Percentiles rank a stretch among this genome's conserved stretches.
phyloP scores from a whole-genome alignment of 2,329 filamentous ascomycete genomes.

The Pseudogymnoascus sp. region DNA sequence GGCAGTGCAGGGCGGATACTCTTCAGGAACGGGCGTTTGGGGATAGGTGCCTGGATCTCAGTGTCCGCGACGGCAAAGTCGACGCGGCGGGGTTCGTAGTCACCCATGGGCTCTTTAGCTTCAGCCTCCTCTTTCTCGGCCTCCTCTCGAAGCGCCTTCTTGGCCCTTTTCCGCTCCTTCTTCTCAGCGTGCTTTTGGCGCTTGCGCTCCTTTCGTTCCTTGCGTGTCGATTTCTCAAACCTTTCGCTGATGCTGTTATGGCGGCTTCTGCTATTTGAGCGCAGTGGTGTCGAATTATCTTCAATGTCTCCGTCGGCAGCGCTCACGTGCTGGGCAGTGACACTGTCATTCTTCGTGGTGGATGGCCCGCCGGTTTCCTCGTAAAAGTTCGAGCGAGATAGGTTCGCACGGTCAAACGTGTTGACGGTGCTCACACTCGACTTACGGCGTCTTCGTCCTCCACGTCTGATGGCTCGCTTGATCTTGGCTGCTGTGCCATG shows the following conservation, averaged over 20 bases:
- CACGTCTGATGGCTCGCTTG: slow-evolving; percentile 62
- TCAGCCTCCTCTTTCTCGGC: background rate
- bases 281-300: background rate
- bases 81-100: slow-evolving; percentile 46
- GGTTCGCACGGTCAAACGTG: background rate
- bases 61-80: slow-evolving; percentile 46
- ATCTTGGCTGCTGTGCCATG: slow-evolving; percentile 69
- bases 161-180: slow-evolving; percentile 20
- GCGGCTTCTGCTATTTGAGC: slow-evolving; percentile 16
- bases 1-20: slow-evolving; percentile 51
- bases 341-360: background rate
- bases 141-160: slow-evolving; percentile 12
- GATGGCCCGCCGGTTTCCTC: background rate
- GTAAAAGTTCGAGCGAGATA: slow-evolving; percentile 16
- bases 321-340: background rate
- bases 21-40: slow-evolving; percentile 50
- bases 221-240: slow-evolving; percentile 21
- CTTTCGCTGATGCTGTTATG: slow-evolving; percentile 21
- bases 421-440: slow-evolving; percentile 45
- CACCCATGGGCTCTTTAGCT: slow-evolving; percentile 16
- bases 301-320: background rate
- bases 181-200: slow-evolving; percentile 34
- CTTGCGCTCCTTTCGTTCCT: slow-evolving; percentile 31
- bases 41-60: slow-evolving; percentile 23
- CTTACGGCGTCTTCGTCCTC: slow-evolving; percentile 61